Percentiles rank a stretch among this genome's conserved stretches.
Conservation (phyloP, 345 rosid genomes). For the Raphanus sativus region DNA sequence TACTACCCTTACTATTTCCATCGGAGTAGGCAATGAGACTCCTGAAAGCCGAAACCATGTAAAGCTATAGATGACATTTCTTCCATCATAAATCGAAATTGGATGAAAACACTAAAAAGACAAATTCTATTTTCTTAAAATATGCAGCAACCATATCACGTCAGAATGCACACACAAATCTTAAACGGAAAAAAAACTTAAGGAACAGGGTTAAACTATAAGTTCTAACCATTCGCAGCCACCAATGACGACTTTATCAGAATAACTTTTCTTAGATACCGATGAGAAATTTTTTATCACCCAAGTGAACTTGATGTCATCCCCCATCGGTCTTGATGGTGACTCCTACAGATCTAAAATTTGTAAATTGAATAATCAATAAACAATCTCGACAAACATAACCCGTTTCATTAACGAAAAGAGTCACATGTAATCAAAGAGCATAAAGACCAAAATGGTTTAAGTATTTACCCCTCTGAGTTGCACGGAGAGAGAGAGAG, state of each 20-base stretch:
- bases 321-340: neutral
- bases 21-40: conserved; percentile 66
- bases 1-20: conserved; percentile 44
- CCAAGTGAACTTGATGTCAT: conserved; percentile 5
- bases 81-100: neutral
- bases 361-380: neutral
- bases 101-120: neutral
- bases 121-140: no score
- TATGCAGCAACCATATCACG: neutral
- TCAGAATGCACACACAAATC: neutral
- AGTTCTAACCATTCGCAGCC: conserved; percentile 8
- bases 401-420: neutral
- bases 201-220: neutral
- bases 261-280: neutral
- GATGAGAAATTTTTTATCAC: neutral
- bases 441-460: neutral
- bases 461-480: no score
- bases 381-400: neutral
- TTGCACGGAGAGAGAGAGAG: no score
- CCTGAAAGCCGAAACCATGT: conserved; percentile 49
- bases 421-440: neutral
- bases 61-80: neutral
- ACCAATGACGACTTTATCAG: neutral
- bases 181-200: neutral
- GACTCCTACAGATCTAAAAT: neutral